Percentiles rank a stretch among this genome's conserved stretches.
Conservation (phyloP, 345 rosid genomes). For the Eucalyptus curtisii region DNA sequence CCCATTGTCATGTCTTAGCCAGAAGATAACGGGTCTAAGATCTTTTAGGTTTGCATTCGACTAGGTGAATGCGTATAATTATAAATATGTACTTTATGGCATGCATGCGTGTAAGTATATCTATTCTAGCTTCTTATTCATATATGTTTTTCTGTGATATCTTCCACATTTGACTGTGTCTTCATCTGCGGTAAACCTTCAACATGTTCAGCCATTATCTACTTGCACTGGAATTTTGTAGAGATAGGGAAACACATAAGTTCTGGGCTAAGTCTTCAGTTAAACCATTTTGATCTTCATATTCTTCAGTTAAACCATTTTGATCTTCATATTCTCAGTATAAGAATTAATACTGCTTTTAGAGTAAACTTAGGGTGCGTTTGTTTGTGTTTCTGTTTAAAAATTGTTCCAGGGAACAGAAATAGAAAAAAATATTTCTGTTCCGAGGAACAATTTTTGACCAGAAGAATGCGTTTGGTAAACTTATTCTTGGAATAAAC, state of each 20-base stretch:
- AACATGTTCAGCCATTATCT: background rate
- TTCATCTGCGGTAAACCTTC: background rate
- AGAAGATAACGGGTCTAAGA: background rate
- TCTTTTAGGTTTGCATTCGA: background rate
- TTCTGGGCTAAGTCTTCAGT: background rate
- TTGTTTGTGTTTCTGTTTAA: no score
- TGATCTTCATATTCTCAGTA: background rate
- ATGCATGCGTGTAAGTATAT: background rate
- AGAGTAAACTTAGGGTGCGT: background rate
- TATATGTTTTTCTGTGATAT: background rate
- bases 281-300: background rate
- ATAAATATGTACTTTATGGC: background rate
- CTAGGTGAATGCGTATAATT: background rate
- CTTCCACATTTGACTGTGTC: background rate
- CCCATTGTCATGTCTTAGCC: background rate
- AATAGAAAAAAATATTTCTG: no score
- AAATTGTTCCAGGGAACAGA: no score
- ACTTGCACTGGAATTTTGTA: background rate
- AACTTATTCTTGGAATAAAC: no score
- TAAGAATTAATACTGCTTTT: background rate
- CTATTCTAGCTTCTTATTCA: background rate
- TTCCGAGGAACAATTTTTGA: no score
- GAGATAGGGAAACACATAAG: background rate
- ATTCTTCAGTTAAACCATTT: background rate
- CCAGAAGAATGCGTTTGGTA: no score